phyloP scores from a whole-genome alignment of 2,329 filamentous ascomycete genomes.

The Passalora sequoiae region DNA sequence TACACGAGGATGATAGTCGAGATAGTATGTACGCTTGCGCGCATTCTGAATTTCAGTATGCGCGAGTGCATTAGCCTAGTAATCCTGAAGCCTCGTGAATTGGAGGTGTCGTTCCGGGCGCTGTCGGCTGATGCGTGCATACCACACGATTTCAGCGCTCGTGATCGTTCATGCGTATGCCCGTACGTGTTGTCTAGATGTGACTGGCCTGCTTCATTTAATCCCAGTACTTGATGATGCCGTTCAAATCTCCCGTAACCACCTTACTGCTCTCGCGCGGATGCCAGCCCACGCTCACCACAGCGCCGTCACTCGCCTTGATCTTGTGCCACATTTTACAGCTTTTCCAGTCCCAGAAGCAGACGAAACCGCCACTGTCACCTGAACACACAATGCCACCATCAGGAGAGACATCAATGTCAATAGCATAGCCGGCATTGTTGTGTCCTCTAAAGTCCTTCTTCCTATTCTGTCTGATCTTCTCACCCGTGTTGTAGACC shows the following conservation, averaged over 20 bases:
- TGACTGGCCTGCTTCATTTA: no score
- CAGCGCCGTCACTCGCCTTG: constrained; percentile 71
- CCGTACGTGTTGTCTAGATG: background rate
- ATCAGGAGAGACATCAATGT: constrained; percentile 81
- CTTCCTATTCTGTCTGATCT: constrained; percentile 95
- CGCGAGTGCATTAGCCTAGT: no score
- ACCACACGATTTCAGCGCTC: no score
- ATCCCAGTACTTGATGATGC: constrained; percentile 89
- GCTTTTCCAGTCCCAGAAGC: constrained; percentile 99
- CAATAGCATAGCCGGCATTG: constrained; percentile 87
- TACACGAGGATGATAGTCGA: no score
- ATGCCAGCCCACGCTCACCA: constrained; percentile 91
- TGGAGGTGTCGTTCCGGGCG: no score
- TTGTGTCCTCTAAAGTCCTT: constrained; percentile 96
- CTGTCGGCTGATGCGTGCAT: no score
- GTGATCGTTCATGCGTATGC: no score
- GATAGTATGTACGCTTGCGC: no score
- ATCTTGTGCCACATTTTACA: constrained; percentile 99
- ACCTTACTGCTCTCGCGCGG: constrained; percentile 96
- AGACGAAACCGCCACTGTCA: constrained; percentile 82
- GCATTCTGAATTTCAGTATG: no score
- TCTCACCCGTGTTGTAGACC: constrained; percentile 89
- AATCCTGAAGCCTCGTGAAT: no score
- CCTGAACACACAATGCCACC: constrained; percentile 85
- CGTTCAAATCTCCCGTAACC: constrained; percentile 82